Evolutionary conservation across 768 basidiomycete genomes (phyloP), one percentile per base, ranked within the genome.

Genomic region (Amanita polypyramis): DNA sequence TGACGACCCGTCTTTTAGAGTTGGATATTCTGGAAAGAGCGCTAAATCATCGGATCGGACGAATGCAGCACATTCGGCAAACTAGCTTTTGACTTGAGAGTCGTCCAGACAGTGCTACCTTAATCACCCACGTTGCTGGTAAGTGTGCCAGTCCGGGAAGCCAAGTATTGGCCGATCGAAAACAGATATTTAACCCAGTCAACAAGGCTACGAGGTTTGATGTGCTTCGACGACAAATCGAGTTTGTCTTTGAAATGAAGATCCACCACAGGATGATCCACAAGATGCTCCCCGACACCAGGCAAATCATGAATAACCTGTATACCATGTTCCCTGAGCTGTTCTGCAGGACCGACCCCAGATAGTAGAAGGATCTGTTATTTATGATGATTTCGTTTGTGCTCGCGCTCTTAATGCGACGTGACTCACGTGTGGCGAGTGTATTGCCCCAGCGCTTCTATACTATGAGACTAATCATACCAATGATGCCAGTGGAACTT

Each of bases 271-370:
- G 72, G 68, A 55, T 91, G 89, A 57, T 92, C 89, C 38, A 74
- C 66, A 14, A 92, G 72, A 59, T 89, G 73, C 7, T 73, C 66
- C 11, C 90, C 90, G 15, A 93, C 87, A 9, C 80, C 80, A 0
- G 84, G 81, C 1, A 84, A 73, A 54, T 89, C 77, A 5, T 76
- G 57, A 15, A 81, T 64, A 25, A 80, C 62, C 0, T 75, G 66
- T 17, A 93, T 80, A 4, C 63, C 62, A 48, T 79, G 65, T 32
- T 67, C 60, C 9, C 66, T 53, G 32, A 91, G 69, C 10, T 84
- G 70, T 1, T 67, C 66, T 1, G 71, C 69, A 30, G 86, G 84
- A 2, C 89, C 90, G 40, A 93, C 65, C 9, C 90, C 90, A 32
- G 84, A 86, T 14, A 86, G 69, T 71, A 84, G 72, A 11, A 86